Percentiles rank a stretch among this genome's conserved stretches.
Evolutionary conservation across 2,329 filamentous ascomycete species (phyloP).

Genomic region (Botryotinia convoluta): DNA sequence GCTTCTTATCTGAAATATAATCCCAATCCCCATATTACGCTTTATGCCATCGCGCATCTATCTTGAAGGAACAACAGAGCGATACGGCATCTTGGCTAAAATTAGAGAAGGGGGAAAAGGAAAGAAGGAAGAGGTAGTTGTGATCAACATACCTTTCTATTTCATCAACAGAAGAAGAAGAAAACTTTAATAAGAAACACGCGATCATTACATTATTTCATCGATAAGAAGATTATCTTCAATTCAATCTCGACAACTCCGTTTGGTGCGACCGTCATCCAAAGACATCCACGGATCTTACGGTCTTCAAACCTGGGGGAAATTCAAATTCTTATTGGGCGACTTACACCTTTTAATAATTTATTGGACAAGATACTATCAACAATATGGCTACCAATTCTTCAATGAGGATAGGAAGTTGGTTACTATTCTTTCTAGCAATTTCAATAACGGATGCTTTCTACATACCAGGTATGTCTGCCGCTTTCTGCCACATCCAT

Average conservation of each 20-base stretch:
- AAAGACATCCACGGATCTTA: background rate
- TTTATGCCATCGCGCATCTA: slow-evolving; percentile 3
- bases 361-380: slow-evolving; percentile 23
- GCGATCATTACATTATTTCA: background rate
- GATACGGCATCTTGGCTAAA: background rate
- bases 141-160: background rate
- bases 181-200: background rate
- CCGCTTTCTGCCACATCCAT: background rate
- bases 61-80: background rate
- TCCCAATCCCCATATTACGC: slow-evolving; percentile 4
- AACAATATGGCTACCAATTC: slow-evolving; percentile 28
- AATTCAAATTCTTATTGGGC: background rate
- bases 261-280: background rate
- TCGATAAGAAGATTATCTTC: background rate
- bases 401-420: slow-evolving; percentile 41
- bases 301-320: background rate
- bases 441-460: slow-evolving; percentile 62
- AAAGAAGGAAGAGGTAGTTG: background rate
- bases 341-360: slow-evolving; percentile 7
- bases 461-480: slow-evolving; percentile 74
- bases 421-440: slow-evolving; percentile 48
- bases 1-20: slow-evolving; percentile 22
- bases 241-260: background rate
- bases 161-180: background rate
- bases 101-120: background rate